Conservation (phyloP, 2,329 filamentous ascomycete genomes). For the Aspergillus fumigatus region DNA sequence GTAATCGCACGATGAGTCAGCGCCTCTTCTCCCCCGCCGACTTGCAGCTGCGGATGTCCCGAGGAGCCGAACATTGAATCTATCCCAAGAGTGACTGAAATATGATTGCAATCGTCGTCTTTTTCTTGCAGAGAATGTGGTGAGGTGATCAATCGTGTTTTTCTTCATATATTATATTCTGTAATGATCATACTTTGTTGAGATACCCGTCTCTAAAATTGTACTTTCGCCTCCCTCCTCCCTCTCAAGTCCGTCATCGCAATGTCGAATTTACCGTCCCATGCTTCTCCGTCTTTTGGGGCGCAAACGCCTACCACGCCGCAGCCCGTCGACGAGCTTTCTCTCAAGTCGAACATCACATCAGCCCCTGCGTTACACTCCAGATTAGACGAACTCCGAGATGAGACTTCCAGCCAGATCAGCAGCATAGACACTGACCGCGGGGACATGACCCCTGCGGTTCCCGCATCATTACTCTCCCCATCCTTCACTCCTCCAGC, state of each 20-base stretch:
- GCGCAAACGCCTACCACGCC: slow-evolving; percentile 30
- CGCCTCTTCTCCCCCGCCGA: not conserved
- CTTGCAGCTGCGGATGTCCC: not conserved
- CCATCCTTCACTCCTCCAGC: slow-evolving; percentile 49
- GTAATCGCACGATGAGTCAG: not conserved
- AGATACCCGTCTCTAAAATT: not conserved
- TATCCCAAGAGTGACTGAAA: not conserved
- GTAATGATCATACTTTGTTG: not conserved
- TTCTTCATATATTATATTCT: not conserved
- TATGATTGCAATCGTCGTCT: not conserved
- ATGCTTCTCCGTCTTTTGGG: slow-evolving; percentile 48
- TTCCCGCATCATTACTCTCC: slow-evolving; percentile 51
- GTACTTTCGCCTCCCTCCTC: slow-evolving; percentile 7
- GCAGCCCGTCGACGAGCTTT: slow-evolving; percentile 16
- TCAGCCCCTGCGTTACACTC: slow-evolving; percentile 3
- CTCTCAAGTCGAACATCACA: slow-evolving; percentile 14
- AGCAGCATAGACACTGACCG: slow-evolving; percentile 20
- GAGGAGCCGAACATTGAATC: not conserved
- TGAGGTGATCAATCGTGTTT: not conserved
- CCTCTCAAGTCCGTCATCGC: slow-evolving; percentile 12
- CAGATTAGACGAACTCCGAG: slow-evolving; percentile 13
- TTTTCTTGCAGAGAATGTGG: not conserved
- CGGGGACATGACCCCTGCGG: slow-evolving; percentile 40
- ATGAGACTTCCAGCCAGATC: slow-evolving; percentile 16
- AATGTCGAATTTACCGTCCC: slow-evolving; percentile 55